phyloP scores from a whole-genome alignment of 306 rosid genomes.

The Medicago ruthenica region DNA sequence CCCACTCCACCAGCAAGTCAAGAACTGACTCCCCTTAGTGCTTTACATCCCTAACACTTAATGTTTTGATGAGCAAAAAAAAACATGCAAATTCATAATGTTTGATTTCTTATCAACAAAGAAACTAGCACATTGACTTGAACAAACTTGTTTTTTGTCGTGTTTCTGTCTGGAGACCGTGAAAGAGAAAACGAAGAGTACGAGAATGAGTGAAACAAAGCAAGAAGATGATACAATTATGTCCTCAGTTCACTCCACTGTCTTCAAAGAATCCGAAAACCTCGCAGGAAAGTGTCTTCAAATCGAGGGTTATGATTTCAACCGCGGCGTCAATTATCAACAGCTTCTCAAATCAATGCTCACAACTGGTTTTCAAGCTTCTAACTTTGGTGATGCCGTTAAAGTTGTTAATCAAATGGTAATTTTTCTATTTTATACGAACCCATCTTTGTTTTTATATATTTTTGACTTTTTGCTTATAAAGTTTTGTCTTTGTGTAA shows the following conservation, averaged over 20 bases:
- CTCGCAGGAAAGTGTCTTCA: conserved; percentile 60
- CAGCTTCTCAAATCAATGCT: conserved; percentile 66
- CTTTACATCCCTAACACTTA: too few species aligned
- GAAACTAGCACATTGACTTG: neutral
- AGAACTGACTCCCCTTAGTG: too few species aligned
- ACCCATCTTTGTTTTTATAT: neutral
- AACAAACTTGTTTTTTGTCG: neutral
- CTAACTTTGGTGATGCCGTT: conserved; percentile 82
- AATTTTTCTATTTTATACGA: conserved; percentile 13
- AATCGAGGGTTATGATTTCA: conserved; percentile 87
- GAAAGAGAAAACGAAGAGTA: too few species aligned
- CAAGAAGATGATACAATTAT: conserved; percentile 40
- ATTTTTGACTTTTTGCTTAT: conserved; percentile 7
- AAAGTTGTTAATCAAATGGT: conserved; percentile 84
- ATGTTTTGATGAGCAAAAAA: too few species aligned
- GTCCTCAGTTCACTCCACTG: conserved; percentile 54
- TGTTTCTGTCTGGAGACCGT: too few species aligned
- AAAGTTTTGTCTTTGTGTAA: conserved; percentile 20
- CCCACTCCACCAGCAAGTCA: too few species aligned
- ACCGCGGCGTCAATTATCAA: conserved; percentile 68
- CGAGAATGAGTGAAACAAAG: conserved; percentile 50
- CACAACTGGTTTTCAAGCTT: conserved; percentile 90
- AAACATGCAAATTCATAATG: too few species aligned
- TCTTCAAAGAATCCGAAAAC: conserved; percentile 74
- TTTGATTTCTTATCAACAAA: too few species aligned